A percentile compares a stretch with the other conserved stretches of the same genome.
These are phyloP conservation scores for Zygosaccharomyces bisporus DNA, from an alignment of 805 yeast species.

Conservation along the genomic window DNA sequence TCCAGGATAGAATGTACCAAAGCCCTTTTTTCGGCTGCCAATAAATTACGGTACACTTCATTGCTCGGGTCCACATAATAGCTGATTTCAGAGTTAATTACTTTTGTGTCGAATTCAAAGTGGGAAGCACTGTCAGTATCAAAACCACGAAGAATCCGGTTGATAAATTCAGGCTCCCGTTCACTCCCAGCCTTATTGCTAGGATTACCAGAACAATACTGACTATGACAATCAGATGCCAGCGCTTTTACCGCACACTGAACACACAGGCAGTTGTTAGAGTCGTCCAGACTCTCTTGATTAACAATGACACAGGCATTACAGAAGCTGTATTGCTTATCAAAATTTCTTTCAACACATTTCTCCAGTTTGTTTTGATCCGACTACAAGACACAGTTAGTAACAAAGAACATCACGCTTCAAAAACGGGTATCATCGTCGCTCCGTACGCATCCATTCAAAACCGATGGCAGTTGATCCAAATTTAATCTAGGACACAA, in stretches of 20 bases:
- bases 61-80: conserved; percentile 8
- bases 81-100: conserved; percentile 4
- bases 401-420: background rate
- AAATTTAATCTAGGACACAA: conserved; percentile 7
- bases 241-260: conserved; percentile 20
- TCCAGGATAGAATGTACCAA: conserved; percentile 6
- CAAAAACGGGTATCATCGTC: background rate
- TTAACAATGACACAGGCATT: conserved; percentile 16
- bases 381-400: background rate
- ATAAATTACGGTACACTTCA: conserved; percentile 11
- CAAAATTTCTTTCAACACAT: conserved; percentile 16
- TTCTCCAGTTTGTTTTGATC: conserved; percentile 5
- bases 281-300: conserved; percentile 11
- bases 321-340: conserved; percentile 16
- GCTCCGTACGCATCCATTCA: conserved; percentile 9
- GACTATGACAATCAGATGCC: conserved; percentile 14
- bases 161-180: conserved; percentile 1
- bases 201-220: conserved; percentile 10
- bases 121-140: background rate
- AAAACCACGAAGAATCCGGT: conserved; percentile 6
- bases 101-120: conserved; percentile 1
- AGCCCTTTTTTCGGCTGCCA: conserved; percentile 12
- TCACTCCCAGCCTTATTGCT: background rate
- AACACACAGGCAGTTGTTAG: conserved; percentile 23
- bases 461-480: background rate